These are phyloP conservation scores for Phaeosphaeria sp. DNA, from an alignment of 2,329 filamentous ascomycete genomes.

Conservation along the genomic window DNA sequence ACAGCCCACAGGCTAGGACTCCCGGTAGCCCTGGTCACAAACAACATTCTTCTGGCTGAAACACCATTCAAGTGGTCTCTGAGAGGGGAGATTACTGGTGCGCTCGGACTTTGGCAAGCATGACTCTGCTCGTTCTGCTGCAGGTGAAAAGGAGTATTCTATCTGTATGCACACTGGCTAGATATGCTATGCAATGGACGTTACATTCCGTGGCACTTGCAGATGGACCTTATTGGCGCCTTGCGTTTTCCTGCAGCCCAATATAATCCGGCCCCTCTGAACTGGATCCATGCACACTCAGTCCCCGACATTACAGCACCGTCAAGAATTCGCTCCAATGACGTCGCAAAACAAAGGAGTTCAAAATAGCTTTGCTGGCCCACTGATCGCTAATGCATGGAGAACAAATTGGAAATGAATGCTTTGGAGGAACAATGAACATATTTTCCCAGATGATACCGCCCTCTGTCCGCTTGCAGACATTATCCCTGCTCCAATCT, in stretches of 20 bases:
- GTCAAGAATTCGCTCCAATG: slow-evolving; percentile 4
- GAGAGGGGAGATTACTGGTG: not conserved
- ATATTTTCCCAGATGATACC: not conserved
- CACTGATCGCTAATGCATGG: slow-evolving; percentile 18
- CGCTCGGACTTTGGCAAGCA: not conserved
- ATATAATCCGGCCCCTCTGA: slow-evolving; percentile 2
- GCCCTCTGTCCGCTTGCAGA: slow-evolving; percentile 16
- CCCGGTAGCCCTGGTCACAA: not conserved
- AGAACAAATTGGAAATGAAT: slow-evolving; percentile 7
- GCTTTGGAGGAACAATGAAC: slow-evolving; percentile 5
- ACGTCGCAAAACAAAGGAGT: slow-evolving; percentile 3
- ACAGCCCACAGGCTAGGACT: not conserved
- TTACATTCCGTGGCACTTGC: slow-evolving; percentile 9
- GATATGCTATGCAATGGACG: slow-evolving; percentile 1
- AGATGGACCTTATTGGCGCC: slow-evolving; percentile 2
- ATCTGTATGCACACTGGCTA: slow-evolving; percentile 3
- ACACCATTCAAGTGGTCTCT: not conserved
- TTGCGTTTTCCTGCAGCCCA: slow-evolving; percentile 8
- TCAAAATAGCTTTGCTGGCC: slow-evolving; percentile 9
- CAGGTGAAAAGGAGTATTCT: slow-evolving; percentile 2
- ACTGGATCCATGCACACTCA: slow-evolving; percentile 1
- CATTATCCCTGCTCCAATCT: slow-evolving; percentile 9
- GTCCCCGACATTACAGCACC: not conserved
- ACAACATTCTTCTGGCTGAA: not conserved
- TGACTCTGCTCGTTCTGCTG: not conserved